These are phyloP conservation scores for Candida xiaguanensis DNA, from an alignment of 805 yeast species.

Conservation along the genomic window DNA sequence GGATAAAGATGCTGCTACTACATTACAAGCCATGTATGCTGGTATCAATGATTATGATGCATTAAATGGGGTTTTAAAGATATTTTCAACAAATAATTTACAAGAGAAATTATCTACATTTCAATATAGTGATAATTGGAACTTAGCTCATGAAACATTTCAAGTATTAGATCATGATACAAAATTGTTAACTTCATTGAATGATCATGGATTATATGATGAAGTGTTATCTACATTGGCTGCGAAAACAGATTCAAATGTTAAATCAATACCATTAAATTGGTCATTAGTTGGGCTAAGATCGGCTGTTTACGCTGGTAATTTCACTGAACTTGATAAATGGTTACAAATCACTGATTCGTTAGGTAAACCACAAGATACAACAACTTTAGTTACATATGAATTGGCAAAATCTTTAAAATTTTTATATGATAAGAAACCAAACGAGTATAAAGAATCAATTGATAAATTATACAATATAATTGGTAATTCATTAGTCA, in stretches of 20 bases:
- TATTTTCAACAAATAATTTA: constrained; percentile 63
- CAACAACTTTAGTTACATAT: constrained; percentile 55
- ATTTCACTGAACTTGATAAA: constrained; percentile 41
- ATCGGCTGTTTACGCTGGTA: constrained; percentile 68
- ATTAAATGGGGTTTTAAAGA: constrained; percentile 76
- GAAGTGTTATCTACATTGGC: constrained; percentile 54
- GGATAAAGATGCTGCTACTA: constrained; percentile 37
- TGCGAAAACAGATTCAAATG: constrained; percentile 21
- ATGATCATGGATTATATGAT: constrained; percentile 72
- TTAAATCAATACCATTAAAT: constrained; percentile 39
- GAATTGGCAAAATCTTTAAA: constrained; percentile 63
- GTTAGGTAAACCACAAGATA: constrained; percentile 35
- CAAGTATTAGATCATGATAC: constrained; percentile 58
- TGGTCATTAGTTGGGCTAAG: constrained; percentile 71
- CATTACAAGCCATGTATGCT: constrained; percentile 79
- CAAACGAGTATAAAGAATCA: constrained; percentile 30
- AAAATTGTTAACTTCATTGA: constrained; percentile 64
- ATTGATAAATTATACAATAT: constrained; percentile 50
- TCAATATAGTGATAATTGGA: constrained; percentile 84
- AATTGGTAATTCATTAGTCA: constrained; percentile 57
- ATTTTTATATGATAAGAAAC: constrained; percentile 35
- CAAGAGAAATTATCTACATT: constrained; percentile 77
- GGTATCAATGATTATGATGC: constrained; percentile 88
- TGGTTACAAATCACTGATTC: constrained; percentile 60
- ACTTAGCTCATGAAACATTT: constrained; percentile 80